Evolutionary conservation across 306 rosid genomes (phyloP).

Genomic region (Rosa multiflora): DNA sequence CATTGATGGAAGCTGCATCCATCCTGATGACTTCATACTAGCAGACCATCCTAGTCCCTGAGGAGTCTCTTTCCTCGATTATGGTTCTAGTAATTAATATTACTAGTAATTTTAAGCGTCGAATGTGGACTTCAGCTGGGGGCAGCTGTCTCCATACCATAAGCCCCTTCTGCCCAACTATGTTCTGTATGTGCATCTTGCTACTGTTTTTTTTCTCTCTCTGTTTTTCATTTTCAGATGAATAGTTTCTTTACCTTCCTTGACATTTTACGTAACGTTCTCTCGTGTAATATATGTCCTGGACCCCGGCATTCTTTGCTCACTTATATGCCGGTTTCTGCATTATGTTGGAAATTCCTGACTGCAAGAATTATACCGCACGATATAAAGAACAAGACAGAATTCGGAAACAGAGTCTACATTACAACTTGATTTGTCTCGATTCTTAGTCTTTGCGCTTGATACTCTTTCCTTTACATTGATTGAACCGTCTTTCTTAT

Average conservation of each 20-base stretch:
- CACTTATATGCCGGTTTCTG: background rate
- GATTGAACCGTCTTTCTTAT: too few relatives aligned
- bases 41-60: constrained; percentile 10
- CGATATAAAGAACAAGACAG: too few relatives aligned
- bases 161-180: background rate
- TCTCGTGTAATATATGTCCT: background rate
- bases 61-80: constrained; percentile 18
- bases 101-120: background rate
- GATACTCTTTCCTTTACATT: too few relatives aligned
- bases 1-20: constrained; percentile 31
- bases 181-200: background rate
- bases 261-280: background rate
- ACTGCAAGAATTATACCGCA: too few relatives aligned
- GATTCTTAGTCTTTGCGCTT: too few relatives aligned
- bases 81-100: constrained; percentile 18
- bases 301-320: too few relatives aligned
- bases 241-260: background rate
- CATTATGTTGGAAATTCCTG: too few relatives aligned
- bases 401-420: too few relatives aligned
- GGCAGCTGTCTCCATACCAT: background rate
- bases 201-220: background rate
- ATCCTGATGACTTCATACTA: constrained; percentile 16
- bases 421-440: too few relatives aligned
- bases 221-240: background rate
- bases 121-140: background rate